phyloP scores from a whole-genome alignment of 768 basidiomycete species.

The Cystobasidium tubakii region DNA sequence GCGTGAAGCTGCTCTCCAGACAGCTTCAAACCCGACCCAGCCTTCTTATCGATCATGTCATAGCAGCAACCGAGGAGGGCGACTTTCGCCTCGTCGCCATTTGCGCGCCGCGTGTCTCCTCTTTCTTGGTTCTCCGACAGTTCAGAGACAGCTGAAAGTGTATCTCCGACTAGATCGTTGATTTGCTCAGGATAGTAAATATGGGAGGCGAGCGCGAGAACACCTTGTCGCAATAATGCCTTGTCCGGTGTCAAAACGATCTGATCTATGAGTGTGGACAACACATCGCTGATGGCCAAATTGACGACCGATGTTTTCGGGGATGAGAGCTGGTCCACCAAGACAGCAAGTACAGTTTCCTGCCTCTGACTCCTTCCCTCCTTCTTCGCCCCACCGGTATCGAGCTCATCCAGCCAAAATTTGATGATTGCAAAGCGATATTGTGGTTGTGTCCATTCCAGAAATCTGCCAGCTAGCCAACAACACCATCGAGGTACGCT shows the following conservation, averaged over 20 bases:
- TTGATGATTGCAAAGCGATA: constrained; percentile 30
- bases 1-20: background rate
- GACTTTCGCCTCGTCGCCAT: background rate
- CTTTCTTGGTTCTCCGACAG: background rate
- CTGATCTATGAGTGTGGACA: constrained; percentile 3
- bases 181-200: constrained; percentile 27
- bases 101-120: background rate
- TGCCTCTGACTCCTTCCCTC: background rate
- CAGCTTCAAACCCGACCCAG: background rate
- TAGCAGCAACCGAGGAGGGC: constrained; percentile 5
- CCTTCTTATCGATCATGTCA: background rate
- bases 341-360: background rate
- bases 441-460: constrained; percentile 28
- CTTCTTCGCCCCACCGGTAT: background rate
- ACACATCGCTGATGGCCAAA: constrained; percentile 4
- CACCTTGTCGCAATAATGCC: background rate
- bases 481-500: background rate
- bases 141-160: background rate
- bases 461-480: constrained; percentile 6
- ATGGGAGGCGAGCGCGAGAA: constrained; percentile 14
- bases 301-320: constrained; percentile 17
- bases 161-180: constrained; percentile 21
- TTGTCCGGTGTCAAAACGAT: background rate
- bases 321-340: constrained; percentile 14
- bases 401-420: constrained; percentile 26